These are phyloP conservation scores for Globomyces sp. DNA, from an alignment of 371 early-diverging fungal species.

Conservation along the genomic window DNA sequence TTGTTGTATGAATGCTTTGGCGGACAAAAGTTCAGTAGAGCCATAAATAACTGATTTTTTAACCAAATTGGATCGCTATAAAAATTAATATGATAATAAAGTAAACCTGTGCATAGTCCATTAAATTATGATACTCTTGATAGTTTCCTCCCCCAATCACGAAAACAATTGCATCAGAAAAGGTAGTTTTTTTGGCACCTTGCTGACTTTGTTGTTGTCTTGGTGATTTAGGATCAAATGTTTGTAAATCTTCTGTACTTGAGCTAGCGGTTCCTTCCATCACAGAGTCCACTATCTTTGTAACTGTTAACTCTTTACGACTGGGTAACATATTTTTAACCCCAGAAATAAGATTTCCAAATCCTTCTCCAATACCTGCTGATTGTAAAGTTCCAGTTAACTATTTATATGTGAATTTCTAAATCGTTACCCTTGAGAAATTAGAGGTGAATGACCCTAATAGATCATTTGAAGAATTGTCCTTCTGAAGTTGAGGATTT, in stretches of 20 bases:
- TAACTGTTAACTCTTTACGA: conserved; percentile 81
- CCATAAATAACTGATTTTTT: conserved; percentile 93
- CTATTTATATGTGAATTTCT: conserved; percentile 35
- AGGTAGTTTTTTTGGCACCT: conserved; percentile 35
- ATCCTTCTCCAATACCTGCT: conserved; percentile 73
- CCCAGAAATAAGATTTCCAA: conserved; percentile 85
- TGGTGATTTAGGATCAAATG: conserved; percentile 82
- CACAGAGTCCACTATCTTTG: conserved; percentile 79
- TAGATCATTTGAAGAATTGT: conserved; percentile 51
- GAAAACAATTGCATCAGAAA: conserved; percentile 92
- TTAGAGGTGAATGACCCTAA: conserved; percentile 75
- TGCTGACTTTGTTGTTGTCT: neutral
- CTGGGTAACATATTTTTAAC: conserved; percentile 92
- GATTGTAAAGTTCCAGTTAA: conserved; percentile 75
- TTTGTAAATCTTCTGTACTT: conserved; percentile 75
- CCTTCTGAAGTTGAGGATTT: conserved; percentile 21
- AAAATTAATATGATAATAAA: too few relatives aligned
- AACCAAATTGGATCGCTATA: conserved; percentile 20
- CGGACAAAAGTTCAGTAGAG: conserved; percentile 89
- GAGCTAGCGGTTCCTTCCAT: conserved; percentile 58
- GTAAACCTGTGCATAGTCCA: conserved; percentile 65
- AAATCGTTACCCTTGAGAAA: conserved; percentile 69
- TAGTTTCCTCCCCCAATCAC: conserved; percentile 97
- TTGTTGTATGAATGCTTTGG: conserved; percentile 70
- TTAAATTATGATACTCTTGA: conserved; percentile 91